These are phyloP conservation scores for Vaccinium corymbosum DNA, from an alignment of 148 eudicot species.

Conservation along the genomic window DNA sequence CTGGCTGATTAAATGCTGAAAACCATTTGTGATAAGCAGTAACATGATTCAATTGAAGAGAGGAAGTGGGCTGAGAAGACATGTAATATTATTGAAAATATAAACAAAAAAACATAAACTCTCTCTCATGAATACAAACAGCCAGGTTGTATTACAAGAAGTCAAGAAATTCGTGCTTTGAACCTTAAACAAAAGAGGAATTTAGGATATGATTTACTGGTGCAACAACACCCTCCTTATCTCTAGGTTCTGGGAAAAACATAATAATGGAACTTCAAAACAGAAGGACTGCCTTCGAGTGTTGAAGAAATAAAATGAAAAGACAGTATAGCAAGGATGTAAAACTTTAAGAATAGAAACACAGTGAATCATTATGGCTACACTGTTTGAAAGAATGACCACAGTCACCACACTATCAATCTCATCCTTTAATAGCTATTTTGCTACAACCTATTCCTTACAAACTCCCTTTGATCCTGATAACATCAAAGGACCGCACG, in stretches of 20 bases:
- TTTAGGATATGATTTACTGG: neutral
- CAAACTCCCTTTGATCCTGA: neutral
- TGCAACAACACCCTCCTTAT: neutral
- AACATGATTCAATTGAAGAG: neutral
- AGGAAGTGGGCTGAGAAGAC: neutral
- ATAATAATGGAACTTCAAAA: neutral
- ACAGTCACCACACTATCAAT: slow-evolving; percentile 3
- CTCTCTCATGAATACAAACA: neutral
- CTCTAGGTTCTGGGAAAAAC: neutral
- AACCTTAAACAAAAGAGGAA: neutral
- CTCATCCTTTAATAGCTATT: neutral
- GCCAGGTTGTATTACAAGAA: neutral
- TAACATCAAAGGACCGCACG: neutral
- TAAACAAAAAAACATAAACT: neutral
- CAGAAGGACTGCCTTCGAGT: neutral
- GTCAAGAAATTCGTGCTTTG: neutral
- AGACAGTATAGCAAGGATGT: neutral
- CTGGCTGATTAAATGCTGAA: neutral
- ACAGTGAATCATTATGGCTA: neutral
- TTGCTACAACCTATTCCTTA: neutral
- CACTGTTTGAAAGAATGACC: neutral
- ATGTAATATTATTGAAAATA: neutral
- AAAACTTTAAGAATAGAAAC: neutral
- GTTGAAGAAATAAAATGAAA: neutral
- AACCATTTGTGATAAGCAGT: neutral